Conservation (phyloP, 305 asterid genomes). For the Rubia balearica region DNA sequence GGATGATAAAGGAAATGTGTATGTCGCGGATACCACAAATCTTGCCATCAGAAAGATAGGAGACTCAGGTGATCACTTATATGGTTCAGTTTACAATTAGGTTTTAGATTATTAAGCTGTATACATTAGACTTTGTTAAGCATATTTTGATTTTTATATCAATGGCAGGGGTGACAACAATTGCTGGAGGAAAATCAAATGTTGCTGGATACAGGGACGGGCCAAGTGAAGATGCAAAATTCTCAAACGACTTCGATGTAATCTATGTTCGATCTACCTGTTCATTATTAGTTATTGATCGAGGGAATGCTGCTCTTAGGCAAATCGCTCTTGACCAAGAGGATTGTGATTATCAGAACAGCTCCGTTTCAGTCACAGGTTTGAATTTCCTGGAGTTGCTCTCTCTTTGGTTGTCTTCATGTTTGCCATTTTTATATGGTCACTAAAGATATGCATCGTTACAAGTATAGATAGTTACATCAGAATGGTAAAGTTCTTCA, state of each 20-base stretch:
- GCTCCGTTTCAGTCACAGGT: slow-evolving; percentile 68
- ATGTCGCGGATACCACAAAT: slow-evolving; percentile 84
- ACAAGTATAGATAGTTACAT: neutral
- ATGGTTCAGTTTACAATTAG: neutral
- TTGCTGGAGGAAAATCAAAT: slow-evolving; percentile 97
- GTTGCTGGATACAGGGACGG: slow-evolving; percentile 92
- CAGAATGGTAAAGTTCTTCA: too few species aligned
- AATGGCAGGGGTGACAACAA: slow-evolving; percentile 83
- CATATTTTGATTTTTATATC: slow-evolving; percentile 16
- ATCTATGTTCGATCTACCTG: slow-evolving; percentile 75
- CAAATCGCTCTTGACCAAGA: slow-evolving; percentile 77
- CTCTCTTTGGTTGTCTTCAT: neutral
- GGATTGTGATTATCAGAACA: slow-evolving; percentile 65
- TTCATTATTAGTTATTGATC: slow-evolving; percentile 74
- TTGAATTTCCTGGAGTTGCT: slow-evolving; percentile 4
- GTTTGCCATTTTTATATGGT: neutral
- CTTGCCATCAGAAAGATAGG: slow-evolving; percentile 96
- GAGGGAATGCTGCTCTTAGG: slow-evolving; percentile 98
- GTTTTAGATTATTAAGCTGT: neutral
- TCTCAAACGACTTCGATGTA: slow-evolving; percentile 86
- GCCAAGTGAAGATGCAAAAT: slow-evolving; percentile 95
- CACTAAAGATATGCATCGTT: neutral
- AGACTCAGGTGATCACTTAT: slow-evolving; percentile 49
- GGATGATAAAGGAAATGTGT: slow-evolving; percentile 95
- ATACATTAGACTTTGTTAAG: neutral